phyloP scores from a whole-genome alignment of 129 eudicot species.

The Dittrichia graveolens region DNA sequence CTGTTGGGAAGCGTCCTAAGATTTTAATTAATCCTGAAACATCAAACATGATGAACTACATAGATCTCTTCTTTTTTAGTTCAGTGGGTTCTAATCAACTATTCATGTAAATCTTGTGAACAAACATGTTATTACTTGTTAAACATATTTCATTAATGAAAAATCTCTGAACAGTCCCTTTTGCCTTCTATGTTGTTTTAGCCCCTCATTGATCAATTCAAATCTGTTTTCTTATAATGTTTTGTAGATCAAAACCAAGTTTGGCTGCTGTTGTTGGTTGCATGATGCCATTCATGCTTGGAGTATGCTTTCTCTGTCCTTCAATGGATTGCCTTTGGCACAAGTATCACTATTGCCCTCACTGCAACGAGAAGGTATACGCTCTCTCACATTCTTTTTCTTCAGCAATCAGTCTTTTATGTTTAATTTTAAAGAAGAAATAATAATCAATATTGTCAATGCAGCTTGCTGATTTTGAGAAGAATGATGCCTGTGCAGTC shows the following conservation, averaged over 20 bases:
- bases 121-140: not conserved
- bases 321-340: constrained; percentile 99
- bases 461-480: constrained; percentile 90
- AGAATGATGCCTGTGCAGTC: constrained; percentile 75
- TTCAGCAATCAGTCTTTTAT: not conserved
- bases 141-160: not conserved
- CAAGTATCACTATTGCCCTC: constrained; percentile 92
- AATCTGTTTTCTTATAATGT: constrained; percentile 4
- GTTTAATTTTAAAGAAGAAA: not conserved
- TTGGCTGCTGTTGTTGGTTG: constrained; percentile 91
- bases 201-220: not conserved
- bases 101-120: constrained; percentile 4
- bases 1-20: not conserved
- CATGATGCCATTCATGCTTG: constrained; percentile 90
- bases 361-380: constrained; percentile 76
- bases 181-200: not conserved
- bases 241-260: constrained; percentile 78
- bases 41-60: not conserved
- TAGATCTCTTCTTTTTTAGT: not conserved
- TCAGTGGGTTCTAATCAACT: not conserved
- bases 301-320: constrained; percentile 94
- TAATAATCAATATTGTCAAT: not conserved
- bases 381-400: not conserved
- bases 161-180: not conserved
- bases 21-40: not conserved